Conservation (phyloP, 1,284 basidiomycete species). For the Tremellales sp. region DNA sequence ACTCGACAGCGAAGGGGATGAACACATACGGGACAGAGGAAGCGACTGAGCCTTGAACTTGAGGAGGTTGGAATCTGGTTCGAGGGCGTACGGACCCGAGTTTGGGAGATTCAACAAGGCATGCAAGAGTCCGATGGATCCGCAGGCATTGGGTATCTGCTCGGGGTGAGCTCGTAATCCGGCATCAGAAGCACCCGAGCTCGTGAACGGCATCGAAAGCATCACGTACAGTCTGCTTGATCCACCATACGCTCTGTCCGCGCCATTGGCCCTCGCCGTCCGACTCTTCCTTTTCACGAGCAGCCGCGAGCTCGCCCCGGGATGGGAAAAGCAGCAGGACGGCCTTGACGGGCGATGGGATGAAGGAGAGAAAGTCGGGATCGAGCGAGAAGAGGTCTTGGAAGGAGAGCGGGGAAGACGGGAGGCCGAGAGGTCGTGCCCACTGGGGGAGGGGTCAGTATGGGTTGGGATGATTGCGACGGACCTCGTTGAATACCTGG, state of each 20-base stretch:
- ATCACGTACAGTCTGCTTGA: slow-evolving; percentile 50
- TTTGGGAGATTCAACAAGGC: slow-evolving; percentile 51
- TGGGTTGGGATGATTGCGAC: slow-evolving; percentile 4
- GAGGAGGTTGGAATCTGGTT: slow-evolving; percentile 26
- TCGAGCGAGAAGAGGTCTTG: slow-evolving; percentile 80
- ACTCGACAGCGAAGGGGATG: neutral
- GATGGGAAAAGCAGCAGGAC: slow-evolving; percentile 79
- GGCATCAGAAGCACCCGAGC: neutral
- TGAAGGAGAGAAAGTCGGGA: slow-evolving; percentile 65
- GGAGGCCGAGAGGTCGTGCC: slow-evolving; percentile 69
- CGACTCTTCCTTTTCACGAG: slow-evolving; percentile 53
- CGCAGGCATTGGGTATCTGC: slow-evolving; percentile 84
- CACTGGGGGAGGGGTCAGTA: slow-evolving; percentile 55
- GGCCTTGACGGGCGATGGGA: slow-evolving; percentile 69
- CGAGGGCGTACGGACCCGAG: slow-evolving; percentile 22
- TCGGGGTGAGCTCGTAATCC: neutral
- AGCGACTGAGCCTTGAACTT: slow-evolving; percentile 42
- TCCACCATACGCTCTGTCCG: slow-evolving; percentile 46
- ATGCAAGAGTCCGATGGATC: slow-evolving; percentile 82
- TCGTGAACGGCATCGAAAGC: neutral
- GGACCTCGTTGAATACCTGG: slow-evolving; percentile 48
- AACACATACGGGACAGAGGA: slow-evolving; percentile 28
- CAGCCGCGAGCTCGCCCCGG: slow-evolving; percentile 54
- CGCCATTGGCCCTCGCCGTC: slow-evolving; percentile 29
- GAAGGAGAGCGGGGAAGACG: slow-evolving; percentile 59